Conservation (phyloP, 2,329 filamentous ascomycete genomes). For the Colletotrichum graminicola region DNA sequence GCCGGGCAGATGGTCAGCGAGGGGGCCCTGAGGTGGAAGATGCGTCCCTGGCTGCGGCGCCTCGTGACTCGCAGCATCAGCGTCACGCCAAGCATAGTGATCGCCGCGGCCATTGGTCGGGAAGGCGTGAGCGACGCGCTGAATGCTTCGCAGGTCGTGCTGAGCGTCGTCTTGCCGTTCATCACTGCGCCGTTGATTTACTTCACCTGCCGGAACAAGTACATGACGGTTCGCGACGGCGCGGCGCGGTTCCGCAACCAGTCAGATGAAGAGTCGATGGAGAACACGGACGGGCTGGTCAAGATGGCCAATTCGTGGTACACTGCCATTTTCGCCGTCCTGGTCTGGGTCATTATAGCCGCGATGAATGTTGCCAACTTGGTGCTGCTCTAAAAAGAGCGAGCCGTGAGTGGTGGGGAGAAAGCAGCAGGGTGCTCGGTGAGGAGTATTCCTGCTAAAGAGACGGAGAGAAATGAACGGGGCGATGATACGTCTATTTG, state of each 20-base stretch:
- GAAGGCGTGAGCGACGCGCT: constrained; percentile 78
- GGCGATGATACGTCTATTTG: background rate
- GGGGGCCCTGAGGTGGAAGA: constrained; percentile 80
- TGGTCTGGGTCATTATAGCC: constrained; percentile 81
- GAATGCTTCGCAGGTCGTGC: constrained; percentile 81
- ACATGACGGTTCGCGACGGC: constrained; percentile 77
- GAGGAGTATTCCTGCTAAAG: constrained; percentile 25
- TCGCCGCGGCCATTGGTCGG: constrained; percentile 82
- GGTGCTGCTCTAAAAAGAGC: constrained; percentile 66
- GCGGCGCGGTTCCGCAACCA: constrained; percentile 51
- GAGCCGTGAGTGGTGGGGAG: constrained; percentile 11
- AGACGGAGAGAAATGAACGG: background rate
- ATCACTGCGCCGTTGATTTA: constrained; percentile 86
- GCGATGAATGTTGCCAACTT: constrained; percentile 84
- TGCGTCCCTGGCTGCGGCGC: constrained; percentile 83
- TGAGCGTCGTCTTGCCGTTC: constrained; percentile 85
- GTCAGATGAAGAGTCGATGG: constrained; percentile 44
- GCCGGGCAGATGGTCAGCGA: constrained; percentile 91
- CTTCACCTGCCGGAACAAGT: constrained; percentile 83
- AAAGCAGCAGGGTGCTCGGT: constrained; percentile 14
- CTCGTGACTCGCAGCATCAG: constrained; percentile 83
- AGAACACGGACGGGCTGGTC: constrained; percentile 37
- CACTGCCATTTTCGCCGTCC: constrained; percentile 63
- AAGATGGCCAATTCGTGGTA: constrained; percentile 82
- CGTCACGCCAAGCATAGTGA: constrained; percentile 85